phyloP scores from a whole-genome alignment of 441 rosid species.

The Syzygium syzygioides region DNA sequence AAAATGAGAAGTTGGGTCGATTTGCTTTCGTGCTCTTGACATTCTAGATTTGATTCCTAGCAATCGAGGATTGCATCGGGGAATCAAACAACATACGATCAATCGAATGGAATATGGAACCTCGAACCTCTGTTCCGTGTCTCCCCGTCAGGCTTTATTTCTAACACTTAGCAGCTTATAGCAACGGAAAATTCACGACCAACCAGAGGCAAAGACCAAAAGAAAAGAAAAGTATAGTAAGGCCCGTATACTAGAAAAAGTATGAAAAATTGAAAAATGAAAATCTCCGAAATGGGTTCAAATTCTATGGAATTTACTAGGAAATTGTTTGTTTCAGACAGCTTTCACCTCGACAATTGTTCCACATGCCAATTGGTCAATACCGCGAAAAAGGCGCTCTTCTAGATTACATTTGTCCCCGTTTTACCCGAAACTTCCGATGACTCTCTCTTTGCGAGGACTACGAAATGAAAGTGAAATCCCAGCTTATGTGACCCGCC shows the following conservation, averaged over 20 bases:
- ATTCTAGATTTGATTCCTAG: neutral
- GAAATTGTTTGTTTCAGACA: neutral
- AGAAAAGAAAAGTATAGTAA: neutral
- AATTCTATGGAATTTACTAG: neutral
- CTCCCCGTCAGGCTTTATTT: neutral
- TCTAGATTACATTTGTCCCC: neutral
- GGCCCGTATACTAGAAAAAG: neutral
- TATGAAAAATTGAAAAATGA: too few relatives aligned
- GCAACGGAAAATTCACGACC: too few relatives aligned
- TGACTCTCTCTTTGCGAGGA: fast-evolving
- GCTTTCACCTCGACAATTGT: neutral
- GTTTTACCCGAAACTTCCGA: neutral
- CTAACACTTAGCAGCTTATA: neutral
- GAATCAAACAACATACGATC: neutral
- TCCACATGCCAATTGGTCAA: neutral
- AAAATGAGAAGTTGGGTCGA: neutral
- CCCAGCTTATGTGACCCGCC: neutral
- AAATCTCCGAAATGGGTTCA: neutral
- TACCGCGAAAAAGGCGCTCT: neutral
- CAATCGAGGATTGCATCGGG: neutral
- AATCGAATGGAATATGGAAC: neutral
- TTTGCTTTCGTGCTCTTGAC: neutral
- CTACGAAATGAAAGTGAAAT: neutral
- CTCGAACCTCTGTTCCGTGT: neutral
- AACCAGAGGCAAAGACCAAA: neutral